Conservation (phyloP, 2,329 filamentous ascomycete species). For the Helminthosporium solani region DNA sequence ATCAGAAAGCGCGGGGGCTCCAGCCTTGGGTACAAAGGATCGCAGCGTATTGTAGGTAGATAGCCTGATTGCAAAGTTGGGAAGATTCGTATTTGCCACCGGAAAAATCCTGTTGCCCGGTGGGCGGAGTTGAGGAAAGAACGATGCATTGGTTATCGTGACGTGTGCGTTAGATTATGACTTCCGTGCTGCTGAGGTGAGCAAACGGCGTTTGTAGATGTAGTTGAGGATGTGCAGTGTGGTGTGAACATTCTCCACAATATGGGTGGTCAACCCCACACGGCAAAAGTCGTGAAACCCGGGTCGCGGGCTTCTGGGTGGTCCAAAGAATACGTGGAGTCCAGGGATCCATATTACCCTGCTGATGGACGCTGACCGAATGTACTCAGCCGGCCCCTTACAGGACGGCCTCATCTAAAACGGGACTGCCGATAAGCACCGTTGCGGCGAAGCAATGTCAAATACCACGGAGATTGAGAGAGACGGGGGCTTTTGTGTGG, state of each 20-base stretch:
- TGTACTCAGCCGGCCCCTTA: conserved; percentile 12
- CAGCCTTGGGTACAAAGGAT: neutral
- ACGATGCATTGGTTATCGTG: conserved; percentile 7
- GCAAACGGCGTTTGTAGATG: conserved; percentile 3
- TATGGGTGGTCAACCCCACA: conserved; percentile 19
- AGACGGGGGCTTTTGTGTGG: conserved; percentile 8
- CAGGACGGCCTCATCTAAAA: conserved; percentile 10
- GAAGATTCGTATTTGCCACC: conserved; percentile 17
- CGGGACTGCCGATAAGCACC: conserved; percentile 20
- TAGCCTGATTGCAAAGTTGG: neutral
- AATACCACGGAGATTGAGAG: conserved; percentile 9
- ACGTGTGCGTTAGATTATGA: conserved; percentile 11
- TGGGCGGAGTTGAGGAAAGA: neutral
- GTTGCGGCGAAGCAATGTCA: conserved; percentile 14
- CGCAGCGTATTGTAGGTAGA: too few relatives aligned
- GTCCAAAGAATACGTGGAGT: conserved; percentile 12
- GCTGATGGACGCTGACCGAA: conserved; percentile 12
- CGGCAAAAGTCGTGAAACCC: conserved; percentile 23
- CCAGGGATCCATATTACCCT: conserved; percentile 13
- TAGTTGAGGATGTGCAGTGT: conserved; percentile 7
- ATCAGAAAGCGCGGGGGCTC: neutral
- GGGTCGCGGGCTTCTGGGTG: conserved; percentile 17
- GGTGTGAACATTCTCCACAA: conserved; percentile 11
- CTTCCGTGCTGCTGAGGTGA: conserved; percentile 15
- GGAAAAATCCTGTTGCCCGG: conserved; percentile 13